A percentile compares a stretch with the other conserved stretches of the same genome.
phyloP scores from a whole-genome alignment of 2,329 filamentous ascomycete species.

The Ophiognomonia clavigignenti-juglandacearum region DNA sequence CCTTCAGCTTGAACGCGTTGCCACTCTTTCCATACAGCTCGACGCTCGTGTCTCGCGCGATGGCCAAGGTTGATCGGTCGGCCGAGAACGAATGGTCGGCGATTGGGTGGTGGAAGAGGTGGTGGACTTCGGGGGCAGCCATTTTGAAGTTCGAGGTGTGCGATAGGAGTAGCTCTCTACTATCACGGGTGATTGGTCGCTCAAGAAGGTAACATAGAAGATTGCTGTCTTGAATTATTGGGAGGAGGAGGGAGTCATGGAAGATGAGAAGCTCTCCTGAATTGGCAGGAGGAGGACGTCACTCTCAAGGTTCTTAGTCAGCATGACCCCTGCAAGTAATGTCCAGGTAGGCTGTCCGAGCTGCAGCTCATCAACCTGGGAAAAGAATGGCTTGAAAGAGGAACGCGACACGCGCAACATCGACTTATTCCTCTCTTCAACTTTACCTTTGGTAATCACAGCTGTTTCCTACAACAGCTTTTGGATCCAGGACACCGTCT shows the following conservation, averaged over 20 bases:
- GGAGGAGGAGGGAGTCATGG: constrained; percentile 1
- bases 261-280: neutral
- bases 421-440: no score
- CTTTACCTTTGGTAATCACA: no score
- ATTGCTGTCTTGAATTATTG: constrained; percentile 3
- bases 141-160: constrained; percentile 47
- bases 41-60: constrained; percentile 83
- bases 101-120: constrained; percentile 94
- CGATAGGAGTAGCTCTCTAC: constrained; percentile 99
- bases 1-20: constrained; percentile 74
- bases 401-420: no score
- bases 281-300: no score
- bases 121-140: constrained; percentile 85
- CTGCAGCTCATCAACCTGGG: no score
- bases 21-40: constrained; percentile 79
- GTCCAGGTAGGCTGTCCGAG: no score
- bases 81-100: constrained; percentile 97
- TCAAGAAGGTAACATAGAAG: constrained; percentile 4
- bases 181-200: constrained; percentile 52
- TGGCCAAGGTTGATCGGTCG: constrained; percentile 81
- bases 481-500: no score
- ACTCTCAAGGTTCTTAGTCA: no score
- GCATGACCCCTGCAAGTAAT: no score
- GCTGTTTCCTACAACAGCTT: no score
- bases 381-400: neutral